phyloP scores from a whole-genome alignment of 2,329 filamentous ascomycete genomes.

The Penicillium capsulatum region DNA sequence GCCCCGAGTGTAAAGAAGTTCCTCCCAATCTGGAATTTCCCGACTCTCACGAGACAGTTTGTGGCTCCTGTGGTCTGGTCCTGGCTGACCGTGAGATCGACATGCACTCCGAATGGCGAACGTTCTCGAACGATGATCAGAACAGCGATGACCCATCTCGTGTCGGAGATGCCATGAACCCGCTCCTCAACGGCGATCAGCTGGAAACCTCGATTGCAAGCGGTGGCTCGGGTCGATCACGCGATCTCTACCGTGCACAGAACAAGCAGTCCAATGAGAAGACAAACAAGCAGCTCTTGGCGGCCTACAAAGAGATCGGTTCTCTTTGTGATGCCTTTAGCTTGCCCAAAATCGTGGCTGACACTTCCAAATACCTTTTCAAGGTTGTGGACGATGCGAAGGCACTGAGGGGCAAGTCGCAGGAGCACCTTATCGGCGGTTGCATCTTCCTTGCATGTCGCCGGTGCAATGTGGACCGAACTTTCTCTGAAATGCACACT shows the following conservation, averaged over 20 bases:
- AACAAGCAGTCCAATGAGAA: constrained; percentile 79
- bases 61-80: constrained; percentile 84
- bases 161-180: constrained; percentile 91
- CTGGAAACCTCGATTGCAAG: constrained; percentile 85
- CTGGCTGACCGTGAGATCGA: constrained; percentile 89
- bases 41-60: constrained; percentile 89
- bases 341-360: constrained; percentile 74
- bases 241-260: constrained; percentile 77
- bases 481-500: constrained; percentile 90
- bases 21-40: constrained; percentile 94
- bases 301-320: constrained; percentile 84
- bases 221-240: constrained; percentile 65
- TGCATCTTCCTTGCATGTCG: constrained; percentile 98
- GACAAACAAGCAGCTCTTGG: constrained; percentile 71
- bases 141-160: constrained; percentile 94
- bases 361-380: constrained; percentile 91
- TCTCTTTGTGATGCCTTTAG: constrained; percentile 80
- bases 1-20: constrained; percentile 82
- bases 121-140: constrained; percentile 97
- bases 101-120: constrained; percentile 96
- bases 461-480: constrained; percentile 78
- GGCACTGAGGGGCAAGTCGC: constrained; percentile 90
- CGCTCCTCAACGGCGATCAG: constrained; percentile 83
- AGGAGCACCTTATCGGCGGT: constrained; percentile 88
- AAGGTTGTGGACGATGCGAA: constrained; percentile 91